phyloP scores from a whole-genome alignment of 257 asterid species.

The Capsicum pubescens region DNA sequence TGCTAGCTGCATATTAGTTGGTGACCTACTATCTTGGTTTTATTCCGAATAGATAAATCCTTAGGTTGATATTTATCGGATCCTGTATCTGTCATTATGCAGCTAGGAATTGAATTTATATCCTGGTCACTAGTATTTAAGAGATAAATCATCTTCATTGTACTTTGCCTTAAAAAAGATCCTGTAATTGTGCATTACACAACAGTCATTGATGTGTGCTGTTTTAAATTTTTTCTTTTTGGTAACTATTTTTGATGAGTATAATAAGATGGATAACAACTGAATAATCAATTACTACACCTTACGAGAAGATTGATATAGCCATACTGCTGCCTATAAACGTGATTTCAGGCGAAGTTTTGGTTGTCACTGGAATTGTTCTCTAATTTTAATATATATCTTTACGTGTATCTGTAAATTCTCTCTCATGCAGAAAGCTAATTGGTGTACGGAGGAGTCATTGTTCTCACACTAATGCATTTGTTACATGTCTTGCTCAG shows the following conservation, averaged over 20 bases:
- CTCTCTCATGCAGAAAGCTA: background rate
- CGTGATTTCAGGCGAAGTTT: background rate
- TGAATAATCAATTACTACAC: background rate
- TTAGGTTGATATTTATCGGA: background rate
- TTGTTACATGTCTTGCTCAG: slow-evolving; percentile 40
- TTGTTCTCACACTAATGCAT: slow-evolving; percentile 13
- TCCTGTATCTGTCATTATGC: background rate
- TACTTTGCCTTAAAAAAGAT: background rate
- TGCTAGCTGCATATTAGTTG: background rate
- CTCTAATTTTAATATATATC: background rate
- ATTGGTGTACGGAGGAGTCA: background rate
- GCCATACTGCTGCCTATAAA: background rate
- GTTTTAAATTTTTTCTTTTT: background rate
- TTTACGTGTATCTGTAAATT: background rate
- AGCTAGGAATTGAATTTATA: background rate
- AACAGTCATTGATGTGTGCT: background rate
- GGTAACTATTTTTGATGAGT: background rate
- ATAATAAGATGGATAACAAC: background rate
- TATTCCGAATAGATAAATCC: background rate
- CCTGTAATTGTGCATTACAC: background rate
- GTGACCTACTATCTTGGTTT: background rate
- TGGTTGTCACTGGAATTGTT: background rate
- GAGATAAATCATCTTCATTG: background rate
- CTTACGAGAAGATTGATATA: background rate
- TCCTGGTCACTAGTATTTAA: background rate